phyloP scores from a whole-genome alignment of 768 basidiomycete species.

The Tricholoma flavovirens region DNA sequence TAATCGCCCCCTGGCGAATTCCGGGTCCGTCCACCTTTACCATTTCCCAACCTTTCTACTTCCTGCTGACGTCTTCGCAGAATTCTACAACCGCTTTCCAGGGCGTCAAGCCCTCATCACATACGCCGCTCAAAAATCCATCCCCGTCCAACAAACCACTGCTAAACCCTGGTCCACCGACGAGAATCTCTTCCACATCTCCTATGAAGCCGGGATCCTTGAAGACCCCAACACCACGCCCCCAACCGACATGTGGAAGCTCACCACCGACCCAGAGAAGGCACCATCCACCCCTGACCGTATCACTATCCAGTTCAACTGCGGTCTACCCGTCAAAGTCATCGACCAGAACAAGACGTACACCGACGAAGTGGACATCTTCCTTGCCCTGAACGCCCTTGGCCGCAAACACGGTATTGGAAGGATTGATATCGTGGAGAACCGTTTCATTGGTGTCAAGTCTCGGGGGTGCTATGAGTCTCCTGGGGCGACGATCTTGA shows the following conservation, averaged over 20 bases:
- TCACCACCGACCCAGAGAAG: conserved; percentile 76
- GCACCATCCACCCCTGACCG: conserved; percentile 77
- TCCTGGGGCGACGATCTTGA: conserved; percentile 93
- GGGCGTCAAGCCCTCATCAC: conserved; percentile 90
- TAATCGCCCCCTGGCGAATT: conserved; percentile 96
- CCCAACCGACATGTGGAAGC: conserved; percentile 98
- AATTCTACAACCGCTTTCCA: conserved; percentile 96
- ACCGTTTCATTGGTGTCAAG: conserved; percentile 99
- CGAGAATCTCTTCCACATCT: conserved; percentile 99
- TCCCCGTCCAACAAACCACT: conserved; percentile 92
- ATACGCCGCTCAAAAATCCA: conserved; percentile 81
- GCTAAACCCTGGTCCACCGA: conserved; percentile 99
- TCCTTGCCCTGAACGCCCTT: conserved; percentile 84
- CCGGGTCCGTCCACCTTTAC: conserved; percentile 51
- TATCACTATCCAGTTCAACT: conserved; percentile 79
- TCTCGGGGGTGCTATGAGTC: conserved; percentile 99
- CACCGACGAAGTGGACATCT: conserved; percentile 94
- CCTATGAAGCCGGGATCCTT: conserved; percentile 98
- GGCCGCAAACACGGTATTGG: conserved; percentile 95
- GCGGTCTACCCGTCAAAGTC: conserved; percentile 85
- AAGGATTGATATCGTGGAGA: conserved; percentile 98
- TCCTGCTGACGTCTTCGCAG: conserved; percentile 30
- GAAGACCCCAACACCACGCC: conserved; percentile 96
- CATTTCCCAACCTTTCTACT: not conserved
- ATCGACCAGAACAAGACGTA: conserved; percentile 50